These are phyloP conservation scores for Aphanomyces astaci DNA, from an alignment of 352 stramenopile species.

Conservation along the genomic window DNA sequence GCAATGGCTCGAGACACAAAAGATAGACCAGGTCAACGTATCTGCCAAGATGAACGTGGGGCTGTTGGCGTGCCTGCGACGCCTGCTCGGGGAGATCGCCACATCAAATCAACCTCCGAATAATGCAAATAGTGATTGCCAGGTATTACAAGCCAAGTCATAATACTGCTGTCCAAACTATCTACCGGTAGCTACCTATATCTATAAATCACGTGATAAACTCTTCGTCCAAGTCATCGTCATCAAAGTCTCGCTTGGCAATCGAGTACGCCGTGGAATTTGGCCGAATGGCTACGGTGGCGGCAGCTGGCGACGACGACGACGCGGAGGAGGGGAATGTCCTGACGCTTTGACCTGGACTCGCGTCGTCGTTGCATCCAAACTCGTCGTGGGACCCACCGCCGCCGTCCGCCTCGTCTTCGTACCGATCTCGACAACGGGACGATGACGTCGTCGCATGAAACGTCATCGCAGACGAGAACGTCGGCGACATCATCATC, in stretches of 20 bases:
- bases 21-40: neutral
- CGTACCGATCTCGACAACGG: neutral
- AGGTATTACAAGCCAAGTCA: no score
- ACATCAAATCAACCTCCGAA: no score
- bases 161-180: no score
- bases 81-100: neutral
- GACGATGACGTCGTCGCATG: neutral
- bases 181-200: no score
- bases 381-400: neutral
- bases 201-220: neutral
- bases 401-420: neutral
- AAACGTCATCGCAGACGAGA: neutral
- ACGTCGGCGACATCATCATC: neutral
- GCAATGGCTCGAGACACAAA: neutral
- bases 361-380: neutral
- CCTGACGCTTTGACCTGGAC: no score
- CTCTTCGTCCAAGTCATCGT: slow-evolving; percentile 21
- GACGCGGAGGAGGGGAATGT: no score
- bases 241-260: neutral
- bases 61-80: neutral
- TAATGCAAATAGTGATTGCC: no score
- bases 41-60: slow-evolving; percentile 11
- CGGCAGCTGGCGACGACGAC: neutral
- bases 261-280: neutral
- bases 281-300: neutral